Base-by-base conservation (phyloP, 2,329 filamentous ascomycete genomes). In the Westerdykella aurantiaca region DNA sequence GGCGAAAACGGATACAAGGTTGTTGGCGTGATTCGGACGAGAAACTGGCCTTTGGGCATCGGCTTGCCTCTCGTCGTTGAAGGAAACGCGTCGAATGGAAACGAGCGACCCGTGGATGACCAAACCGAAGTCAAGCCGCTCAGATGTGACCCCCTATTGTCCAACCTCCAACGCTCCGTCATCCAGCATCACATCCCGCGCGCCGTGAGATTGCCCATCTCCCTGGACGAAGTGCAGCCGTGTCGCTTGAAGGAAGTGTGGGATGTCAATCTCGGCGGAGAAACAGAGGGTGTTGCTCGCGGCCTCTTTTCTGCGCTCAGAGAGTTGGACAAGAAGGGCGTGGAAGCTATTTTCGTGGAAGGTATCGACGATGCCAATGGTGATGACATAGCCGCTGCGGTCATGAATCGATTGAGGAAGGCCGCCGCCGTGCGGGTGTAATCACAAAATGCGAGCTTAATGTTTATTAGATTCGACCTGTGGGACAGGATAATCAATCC, bases 291-390 rank as follows among this genome's bases (percentile, higher is more conserved):
- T 25, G 89, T 98, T 55, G 91, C 93, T 1, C 81, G 90, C 55
- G 86, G 87, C 0, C 73, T 98, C 12, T 98, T 98, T 64, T 87
- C 88, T 11, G 87, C 88, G 1, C 72, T 98, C 42, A 77, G 93
- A 42, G 86, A 90, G 54, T 77, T 98, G 50, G 93, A 98, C 65
- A 80, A 83, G 57, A 76, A 81, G 49, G 79, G 82, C 23, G 88
- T 88, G 4, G 83, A 93, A 61, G 75, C 85, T 16, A 96, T 98
- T 41, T 86, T 90, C 55, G 88, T 97, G 10, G 93, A 98, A 65
- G 91, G 91, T 2, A 86, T 96, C 45, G 68, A 73, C 16, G 75
- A 81, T 48, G 85, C 86, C 42, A 55, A 63, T 47, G 81, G 85
- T 46, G 82, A 85, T 25, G 86, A 93, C 62, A 83, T 93, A 55